Conservation (phyloP, 169 alveolate species). For the Perkinsus olseni region DNA sequence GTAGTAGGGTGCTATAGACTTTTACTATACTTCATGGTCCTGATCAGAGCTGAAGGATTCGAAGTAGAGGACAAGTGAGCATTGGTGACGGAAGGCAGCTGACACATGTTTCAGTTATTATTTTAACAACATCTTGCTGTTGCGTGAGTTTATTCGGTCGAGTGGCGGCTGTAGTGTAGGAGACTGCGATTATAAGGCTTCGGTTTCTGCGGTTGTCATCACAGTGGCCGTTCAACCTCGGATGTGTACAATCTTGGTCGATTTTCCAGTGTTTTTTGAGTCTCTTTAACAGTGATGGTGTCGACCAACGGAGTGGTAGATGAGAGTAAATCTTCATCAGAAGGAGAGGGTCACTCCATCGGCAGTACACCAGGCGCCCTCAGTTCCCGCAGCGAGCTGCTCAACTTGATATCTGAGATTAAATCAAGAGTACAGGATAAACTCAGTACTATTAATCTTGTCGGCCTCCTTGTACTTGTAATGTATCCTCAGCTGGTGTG, state of each 20-base stretch:
- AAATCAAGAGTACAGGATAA: background rate
- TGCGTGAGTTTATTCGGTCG: background rate
- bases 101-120: background rate
- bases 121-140: background rate
- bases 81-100: background rate
- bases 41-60: background rate
- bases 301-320: background rate
- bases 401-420: background rate
- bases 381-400: background rate
- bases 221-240: too few relatives aligned
- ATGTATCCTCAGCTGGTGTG: background rate
- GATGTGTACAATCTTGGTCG: background rate
- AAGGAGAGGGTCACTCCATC: background rate
- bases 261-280: background rate
- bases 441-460: background rate
- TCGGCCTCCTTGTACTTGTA: background rate
- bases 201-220: too few relatives aligned
- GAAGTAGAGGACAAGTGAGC: background rate
- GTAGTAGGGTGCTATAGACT: constrained; percentile 16
- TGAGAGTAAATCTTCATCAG: background rate
- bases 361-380: background rate
- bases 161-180: too few relatives aligned
- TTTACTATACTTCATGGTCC: too few relatives aligned
- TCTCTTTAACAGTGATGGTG: background rate
- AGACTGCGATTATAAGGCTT: too few relatives aligned